A percentile compares a stretch with the other conserved stretches of the same genome.
Evolutionary conservation across 148 eudicot genomes (phyloP).

Genomic region (Silene latifolia): DNA sequence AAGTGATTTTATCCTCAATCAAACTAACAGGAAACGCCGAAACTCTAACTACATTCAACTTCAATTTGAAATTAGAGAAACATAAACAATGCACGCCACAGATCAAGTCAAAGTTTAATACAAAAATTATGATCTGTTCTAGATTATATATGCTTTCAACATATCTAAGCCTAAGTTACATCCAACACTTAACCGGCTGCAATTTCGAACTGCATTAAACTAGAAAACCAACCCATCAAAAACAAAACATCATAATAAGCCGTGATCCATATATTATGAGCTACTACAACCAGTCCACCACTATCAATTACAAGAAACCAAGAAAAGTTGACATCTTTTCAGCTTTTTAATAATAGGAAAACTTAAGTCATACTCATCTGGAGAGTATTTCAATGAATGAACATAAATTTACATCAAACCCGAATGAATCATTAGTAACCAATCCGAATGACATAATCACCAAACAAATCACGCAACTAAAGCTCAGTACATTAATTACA

Average conservation of each 20-base stretch:
- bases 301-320: not conserved
- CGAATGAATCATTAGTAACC: not conserved
- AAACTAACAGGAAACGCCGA: not conserved
- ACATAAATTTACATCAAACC: not conserved
- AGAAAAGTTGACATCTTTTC: not conserved
- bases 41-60: not conserved
- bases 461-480: not conserved
- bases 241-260: not conserved
- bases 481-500: not conserved
- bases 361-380: not conserved
- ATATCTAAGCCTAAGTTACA: not conserved
- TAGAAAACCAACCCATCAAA: not conserved
- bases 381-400: not conserved
- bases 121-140: not conserved
- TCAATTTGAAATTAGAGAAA: too few relatives aligned
- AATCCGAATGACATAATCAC: not conserved
- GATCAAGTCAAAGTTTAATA: too few relatives aligned
- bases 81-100: too few relatives aligned
- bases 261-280: not conserved
- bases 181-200: not conserved
- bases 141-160: not conserved
- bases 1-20: not conserved
- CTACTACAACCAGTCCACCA: not conserved
- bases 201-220: not conserved
- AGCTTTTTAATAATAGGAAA: not conserved